These are phyloP conservation scores for Penicillium freii DNA, from an alignment of 2,329 filamentous ascomycete genomes.

Conservation along the genomic window DNA sequence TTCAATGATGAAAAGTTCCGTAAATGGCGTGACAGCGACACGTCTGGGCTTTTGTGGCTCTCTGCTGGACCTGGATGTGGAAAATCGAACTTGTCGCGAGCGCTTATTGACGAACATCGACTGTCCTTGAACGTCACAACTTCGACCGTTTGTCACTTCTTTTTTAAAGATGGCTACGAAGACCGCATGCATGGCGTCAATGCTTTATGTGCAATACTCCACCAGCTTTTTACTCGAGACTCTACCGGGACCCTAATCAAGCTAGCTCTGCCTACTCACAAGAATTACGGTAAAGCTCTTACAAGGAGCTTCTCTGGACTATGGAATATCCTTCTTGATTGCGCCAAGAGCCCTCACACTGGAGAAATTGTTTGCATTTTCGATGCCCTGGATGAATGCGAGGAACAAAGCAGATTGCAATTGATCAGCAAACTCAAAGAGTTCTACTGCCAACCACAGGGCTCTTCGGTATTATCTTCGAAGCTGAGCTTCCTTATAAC, in stretches of 20 bases:
- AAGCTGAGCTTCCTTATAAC: slow-evolving; percentile 5
- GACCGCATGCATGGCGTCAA: slow-evolving; percentile 15
- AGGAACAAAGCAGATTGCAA: not conserved
- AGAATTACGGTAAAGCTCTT: not conserved
- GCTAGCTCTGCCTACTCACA: not conserved
- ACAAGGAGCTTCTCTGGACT: not conserved
- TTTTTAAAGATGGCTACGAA: slow-evolving; percentile 33
- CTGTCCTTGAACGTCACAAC: slow-evolving; percentile 21
- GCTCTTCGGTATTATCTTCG: not conserved
- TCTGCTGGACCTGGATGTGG: slow-evolving; percentile 32
- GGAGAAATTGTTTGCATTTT: not conserved
- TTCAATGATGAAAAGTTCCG: slow-evolving; percentile 24
- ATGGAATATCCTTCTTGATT: not conserved
- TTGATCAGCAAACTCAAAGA: not conserved
- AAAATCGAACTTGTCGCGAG: slow-evolving; percentile 26
- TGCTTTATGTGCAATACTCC: not conserved
- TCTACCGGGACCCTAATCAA: not conserved
- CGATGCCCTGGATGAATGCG: slow-evolving; percentile 3
- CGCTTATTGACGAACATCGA: slow-evolving; percentile 30
- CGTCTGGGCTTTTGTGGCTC: slow-evolving; percentile 26
- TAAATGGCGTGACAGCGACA: slow-evolving; percentile 21
- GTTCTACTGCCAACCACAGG: not conserved
- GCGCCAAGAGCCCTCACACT: not conserved
- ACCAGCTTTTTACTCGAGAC: not conserved
- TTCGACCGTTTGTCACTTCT: slow-evolving; percentile 35